A percentile compares a stretch with the other conserved stretches of the same genome.
phyloP scores from a whole-genome alignment of 2,329 filamentous ascomycete genomes.

The Microcera coccophila region DNA sequence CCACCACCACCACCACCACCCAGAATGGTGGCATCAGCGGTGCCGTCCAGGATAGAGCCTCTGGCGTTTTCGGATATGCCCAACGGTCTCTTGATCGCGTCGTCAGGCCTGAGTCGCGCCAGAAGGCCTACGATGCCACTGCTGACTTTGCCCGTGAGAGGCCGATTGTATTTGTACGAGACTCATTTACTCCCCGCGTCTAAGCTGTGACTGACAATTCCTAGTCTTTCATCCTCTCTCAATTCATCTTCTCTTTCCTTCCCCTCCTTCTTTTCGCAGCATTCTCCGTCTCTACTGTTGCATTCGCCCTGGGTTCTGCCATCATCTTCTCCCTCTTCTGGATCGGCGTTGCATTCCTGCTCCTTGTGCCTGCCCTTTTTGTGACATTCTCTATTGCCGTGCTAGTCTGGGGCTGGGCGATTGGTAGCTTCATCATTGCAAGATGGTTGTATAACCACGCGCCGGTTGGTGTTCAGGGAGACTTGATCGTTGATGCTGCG shows the following conservation, averaged over 20 bases:
- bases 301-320: constrained; percentile 60
- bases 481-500: constrained; percentile 15
- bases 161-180: constrained; percentile 65
- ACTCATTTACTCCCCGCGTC: background rate
- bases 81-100: constrained; percentile 46
- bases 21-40: constrained; percentile 22
- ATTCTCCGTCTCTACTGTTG: constrained; percentile 60
- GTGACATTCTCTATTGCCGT: constrained; percentile 60
- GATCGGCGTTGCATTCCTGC: constrained; percentile 60
- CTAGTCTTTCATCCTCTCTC: constrained; percentile 64
- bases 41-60: constrained; percentile 32
- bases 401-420: constrained; percentile 64
- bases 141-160: constrained; percentile 57
- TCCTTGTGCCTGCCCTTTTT: constrained; percentile 67
- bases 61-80: constrained; percentile 37
- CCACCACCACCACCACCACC: background rate
- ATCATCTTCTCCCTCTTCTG: constrained; percentile 65
- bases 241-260: constrained; percentile 61
- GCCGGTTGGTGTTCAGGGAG: constrained; percentile 20
- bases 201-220: background rate
- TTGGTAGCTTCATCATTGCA: constrained; percentile 53
- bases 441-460: constrained; percentile 44
- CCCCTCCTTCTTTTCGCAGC: constrained; percentile 65
- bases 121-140: constrained; percentile 51
- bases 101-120: constrained; percentile 59